Evolutionary conservation across 306 rosid species (phyloP).

Genomic region (Canavalia gladiata): DNA sequence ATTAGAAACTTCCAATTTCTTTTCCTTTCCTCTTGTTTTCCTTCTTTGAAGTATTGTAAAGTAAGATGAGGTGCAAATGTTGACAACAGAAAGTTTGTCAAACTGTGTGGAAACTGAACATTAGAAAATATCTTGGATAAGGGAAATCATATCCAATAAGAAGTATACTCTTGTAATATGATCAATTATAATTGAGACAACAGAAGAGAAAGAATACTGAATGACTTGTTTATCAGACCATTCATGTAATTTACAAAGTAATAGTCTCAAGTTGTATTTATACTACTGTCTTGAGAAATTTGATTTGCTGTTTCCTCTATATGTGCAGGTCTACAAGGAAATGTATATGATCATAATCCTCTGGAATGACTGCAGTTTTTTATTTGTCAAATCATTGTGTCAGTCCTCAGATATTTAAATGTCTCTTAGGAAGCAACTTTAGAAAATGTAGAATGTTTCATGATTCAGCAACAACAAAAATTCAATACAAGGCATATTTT

Average conservation of each 20-base stretch:
- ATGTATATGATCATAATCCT: constrained; percentile 40
- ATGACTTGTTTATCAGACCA: constrained; percentile 5
- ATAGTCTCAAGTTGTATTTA: constrained; percentile 24
- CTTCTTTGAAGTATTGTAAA: not conserved
- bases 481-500: constrained; percentile 7
- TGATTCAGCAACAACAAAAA: constrained; percentile 21
- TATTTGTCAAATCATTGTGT: constrained; percentile 14
- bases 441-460: constrained; percentile 8
- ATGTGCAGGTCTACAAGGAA: constrained; percentile 53
- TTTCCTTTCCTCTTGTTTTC: not conserved
- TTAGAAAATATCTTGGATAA: constrained; percentile 17
- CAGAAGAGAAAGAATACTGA: constrained; percentile 10
- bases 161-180: not conserved
- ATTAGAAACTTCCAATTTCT: not conserved
- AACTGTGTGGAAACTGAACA: constrained; percentile 18
- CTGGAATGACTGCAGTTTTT: constrained; percentile 39
- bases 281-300: constrained; percentile 12
- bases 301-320: constrained; percentile 33
- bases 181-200: constrained; percentile 24
- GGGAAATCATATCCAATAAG: constrained; percentile 24
- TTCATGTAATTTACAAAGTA: not conserved
- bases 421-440: constrained; percentile 30
- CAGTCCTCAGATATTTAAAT: constrained; percentile 10
- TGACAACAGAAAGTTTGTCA: constrained; percentile 1
- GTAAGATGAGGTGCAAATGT: not conserved